phyloP scores from a whole-genome alignment of 1,284 basidiomycete species.

The Trametes hirsuta region DNA sequence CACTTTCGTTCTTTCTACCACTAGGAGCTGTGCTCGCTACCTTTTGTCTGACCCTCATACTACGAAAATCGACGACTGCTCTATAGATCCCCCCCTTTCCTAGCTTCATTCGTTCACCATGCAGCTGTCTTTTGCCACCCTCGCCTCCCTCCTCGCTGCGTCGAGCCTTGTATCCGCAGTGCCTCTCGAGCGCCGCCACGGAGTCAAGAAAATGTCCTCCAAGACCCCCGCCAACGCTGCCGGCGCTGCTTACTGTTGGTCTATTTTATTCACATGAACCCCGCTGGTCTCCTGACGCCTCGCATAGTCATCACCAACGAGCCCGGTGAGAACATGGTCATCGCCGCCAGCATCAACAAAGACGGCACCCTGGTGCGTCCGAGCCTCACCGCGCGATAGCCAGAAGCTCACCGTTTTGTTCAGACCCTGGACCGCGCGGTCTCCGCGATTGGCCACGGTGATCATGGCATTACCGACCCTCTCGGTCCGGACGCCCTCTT shows the following conservation, averaged over 20 bases:
- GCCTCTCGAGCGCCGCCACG: constrained; percentile 12
- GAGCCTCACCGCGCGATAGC: no score
- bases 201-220: constrained; percentile 17
- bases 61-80: background rate
- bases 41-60: background rate
- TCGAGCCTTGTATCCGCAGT: constrained; percentile 16
- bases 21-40: constrained; percentile 22
- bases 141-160: constrained; percentile 16
- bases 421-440: constrained; percentile 31
- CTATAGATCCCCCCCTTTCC: background rate
- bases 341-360: constrained; percentile 25
- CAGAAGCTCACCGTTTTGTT: no score
- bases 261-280: background rate
- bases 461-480: constrained; percentile 40
- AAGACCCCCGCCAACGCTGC: constrained; percentile 8
- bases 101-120: constrained; percentile 1
- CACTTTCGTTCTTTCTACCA: background rate
- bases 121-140: constrained; percentile 15
- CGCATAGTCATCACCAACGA: constrained; percentile 28
- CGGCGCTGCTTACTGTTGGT: constrained; percentile 22
- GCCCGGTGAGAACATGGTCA: constrained; percentile 23
- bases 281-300: background rate
- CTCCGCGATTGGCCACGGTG: constrained; percentile 42
- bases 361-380: constrained; percentile 26
- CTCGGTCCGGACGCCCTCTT: constrained; percentile 50